These are phyloP conservation scores for Ophiostoma tasmaniense DNA, from an alignment of 2,329 filamentous ascomycete genomes.

Conservation along the genomic window DNA sequence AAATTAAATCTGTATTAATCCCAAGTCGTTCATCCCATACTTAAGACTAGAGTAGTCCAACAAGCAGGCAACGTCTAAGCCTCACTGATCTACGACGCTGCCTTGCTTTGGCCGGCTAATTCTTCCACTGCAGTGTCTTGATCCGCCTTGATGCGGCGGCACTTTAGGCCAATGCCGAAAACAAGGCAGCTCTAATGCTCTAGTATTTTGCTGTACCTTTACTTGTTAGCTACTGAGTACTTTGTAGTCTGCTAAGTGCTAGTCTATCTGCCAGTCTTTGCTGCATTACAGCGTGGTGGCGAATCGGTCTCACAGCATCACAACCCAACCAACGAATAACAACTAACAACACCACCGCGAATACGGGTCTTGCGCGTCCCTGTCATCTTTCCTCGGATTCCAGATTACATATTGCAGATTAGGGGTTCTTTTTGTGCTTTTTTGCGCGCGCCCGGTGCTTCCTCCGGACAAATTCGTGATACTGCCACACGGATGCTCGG, in stretches of 20 bases:
- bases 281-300: background rate
- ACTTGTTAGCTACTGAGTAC: no score
- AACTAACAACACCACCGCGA: background rate
- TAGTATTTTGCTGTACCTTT: no score
- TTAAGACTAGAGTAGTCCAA: background rate
- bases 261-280: no score
- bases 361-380: background rate
- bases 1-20: no score
- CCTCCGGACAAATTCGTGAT: background rate
- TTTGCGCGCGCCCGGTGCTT: background rate
- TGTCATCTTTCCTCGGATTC: background rate
- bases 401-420: background rate
- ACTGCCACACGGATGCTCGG: background rate
- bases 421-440: background rate
- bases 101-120: background rate
- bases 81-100: slow-evolving; percentile 1
- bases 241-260: no score
- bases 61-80: slow-evolving; percentile 1
- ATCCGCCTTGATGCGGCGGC: background rate
- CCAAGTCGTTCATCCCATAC: background rate
- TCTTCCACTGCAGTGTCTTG: background rate
- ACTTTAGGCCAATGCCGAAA: background rate
- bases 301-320: background rate
- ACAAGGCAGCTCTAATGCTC: background rate
- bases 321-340: no score